Evolutionary conservation across 1,284 basidiomycete genomes (phyloP).

Genomic region (Laetiporus sulphureus): DNA sequence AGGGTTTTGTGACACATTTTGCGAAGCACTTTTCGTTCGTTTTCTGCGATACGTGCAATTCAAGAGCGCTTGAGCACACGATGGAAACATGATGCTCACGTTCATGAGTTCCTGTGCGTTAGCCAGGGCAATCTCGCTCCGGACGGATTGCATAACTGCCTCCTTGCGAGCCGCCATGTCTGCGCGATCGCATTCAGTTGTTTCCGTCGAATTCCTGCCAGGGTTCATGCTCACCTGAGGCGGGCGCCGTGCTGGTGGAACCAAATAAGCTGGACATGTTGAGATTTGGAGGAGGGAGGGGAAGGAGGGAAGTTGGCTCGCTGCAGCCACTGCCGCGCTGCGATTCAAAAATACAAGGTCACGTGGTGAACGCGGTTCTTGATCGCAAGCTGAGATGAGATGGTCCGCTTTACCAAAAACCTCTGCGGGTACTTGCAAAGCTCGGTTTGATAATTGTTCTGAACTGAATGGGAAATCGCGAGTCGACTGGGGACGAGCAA

Average conservation of each 20-base stretch:
- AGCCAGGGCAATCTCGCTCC: constrained; percentile 63
- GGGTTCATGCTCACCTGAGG: constrained; percentile 10
- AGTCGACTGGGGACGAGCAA: constrained; percentile 42
- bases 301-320: not conserved
- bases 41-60: constrained; percentile 41
- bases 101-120: constrained; percentile 82
- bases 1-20: constrained; percentile 77
- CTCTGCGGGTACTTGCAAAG: not conserved
- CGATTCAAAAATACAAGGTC: not conserved
- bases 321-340: not conserved
- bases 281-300: not conserved
- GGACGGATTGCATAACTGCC: constrained; percentile 63
- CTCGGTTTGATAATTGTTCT: not conserved
- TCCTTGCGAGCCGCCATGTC: constrained; percentile 61
- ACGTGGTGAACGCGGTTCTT: not conserved
- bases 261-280: constrained; percentile 9
- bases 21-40: constrained; percentile 71
- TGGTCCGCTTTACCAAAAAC: not conserved
- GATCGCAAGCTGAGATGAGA: not conserved
- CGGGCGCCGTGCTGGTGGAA: constrained; percentile 17
- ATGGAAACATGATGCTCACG: constrained; percentile 33
- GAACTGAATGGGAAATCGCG: constrained; percentile 57
- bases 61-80: not conserved
- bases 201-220: too few species aligned
- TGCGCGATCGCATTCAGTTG: constrained; percentile 20